Percentiles rank a stretch among this genome's conserved stretches.
Conservation (phyloP, 441 rosid genomes). For the Erodium moschatum region DNA sequence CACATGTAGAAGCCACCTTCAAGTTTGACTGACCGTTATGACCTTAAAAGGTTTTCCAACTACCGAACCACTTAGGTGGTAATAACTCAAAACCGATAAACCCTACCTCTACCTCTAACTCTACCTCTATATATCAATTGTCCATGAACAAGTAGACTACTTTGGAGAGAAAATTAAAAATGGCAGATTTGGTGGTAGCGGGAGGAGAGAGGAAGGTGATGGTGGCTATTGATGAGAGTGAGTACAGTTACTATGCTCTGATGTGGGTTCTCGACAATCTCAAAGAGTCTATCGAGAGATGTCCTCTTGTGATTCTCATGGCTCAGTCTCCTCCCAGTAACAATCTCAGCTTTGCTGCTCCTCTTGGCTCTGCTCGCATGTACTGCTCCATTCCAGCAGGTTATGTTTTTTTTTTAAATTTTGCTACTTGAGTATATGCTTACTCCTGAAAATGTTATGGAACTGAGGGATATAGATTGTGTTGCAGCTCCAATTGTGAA, state of each 20-base stretch:
- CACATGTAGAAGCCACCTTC: not conserved
- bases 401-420: too few species aligned
- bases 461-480: not conserved
- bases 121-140: not conserved
- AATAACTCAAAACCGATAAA: not conserved
- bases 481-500: conserved; percentile 24
- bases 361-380: conserved; percentile 34
- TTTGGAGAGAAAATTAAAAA: too few species aligned
- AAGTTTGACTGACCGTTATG: conserved; percentile 4
- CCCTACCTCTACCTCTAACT: not conserved
- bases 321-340: conserved; percentile 31
- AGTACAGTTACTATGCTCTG: conserved; percentile 40
- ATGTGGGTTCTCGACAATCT: conserved; percentile 46
- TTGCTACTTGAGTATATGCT: too few species aligned
- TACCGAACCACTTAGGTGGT: conserved; percentile 1
- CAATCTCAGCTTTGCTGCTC: conserved; percentile 20
- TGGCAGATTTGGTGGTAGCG: not conserved
- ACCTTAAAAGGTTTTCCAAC: not conserved
- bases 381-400: conserved; percentile 36
- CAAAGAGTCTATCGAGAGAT: conserved; percentile 27
- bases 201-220: conserved; percentile 34
- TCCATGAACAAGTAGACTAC: not conserved
- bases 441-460: too few species aligned
- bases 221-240: conserved; percentile 48
- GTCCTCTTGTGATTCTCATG: conserved; percentile 34